Evolutionary conservation across 768 basidiomycete species (phyloP), one percentile per base, ranked within the genome.

Genomic region (Russula sp.): DNA sequence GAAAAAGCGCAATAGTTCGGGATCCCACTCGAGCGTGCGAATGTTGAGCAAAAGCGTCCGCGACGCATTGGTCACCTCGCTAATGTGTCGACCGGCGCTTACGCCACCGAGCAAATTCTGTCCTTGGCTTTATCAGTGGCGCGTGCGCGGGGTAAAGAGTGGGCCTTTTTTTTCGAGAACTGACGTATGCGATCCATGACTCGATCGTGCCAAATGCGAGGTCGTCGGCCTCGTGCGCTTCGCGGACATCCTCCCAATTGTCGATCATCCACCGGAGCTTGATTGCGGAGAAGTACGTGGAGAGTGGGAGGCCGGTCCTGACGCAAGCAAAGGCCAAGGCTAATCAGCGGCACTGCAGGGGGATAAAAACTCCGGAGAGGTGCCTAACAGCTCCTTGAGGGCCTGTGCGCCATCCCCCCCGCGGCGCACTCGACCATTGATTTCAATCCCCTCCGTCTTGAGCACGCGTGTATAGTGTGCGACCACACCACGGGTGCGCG

Each of bases 181-280:
- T 61, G 52, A 94, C 93, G 73, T 93, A 98, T 68, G 86, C 83
- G 49, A 99, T 81, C 96, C 96, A 99, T 35, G 92, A 93, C 74
- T 99, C 97, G 56, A 99, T 87, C 2, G 97, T 99, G 25, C 97
- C 97, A 69, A 98, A 94, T 22, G 87, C 76, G 13, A 98, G 80
- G 62, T 90, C 82, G 72, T 93, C 92, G 41, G 81, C 75, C 42
- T 88, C 84, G 70, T 94, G 87, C 0, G 97, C 95, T 46, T 81
- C 78, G 38, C 79, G 73, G 58, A 98, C 93, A 35, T 85, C 83
- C 4, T 81, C 78, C 69, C 87, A 75, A 70, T 98, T 85, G 72
- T 96, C 90, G 64, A 96, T 84, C 89, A 99, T 93, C 96, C 96
- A 99, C 48, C 90, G 84, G 65, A 97, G 79, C 75, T 98, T 98